Base-by-base conservation (phyloP, 306 rosid species). In the Cercis canadensis region DNA sequence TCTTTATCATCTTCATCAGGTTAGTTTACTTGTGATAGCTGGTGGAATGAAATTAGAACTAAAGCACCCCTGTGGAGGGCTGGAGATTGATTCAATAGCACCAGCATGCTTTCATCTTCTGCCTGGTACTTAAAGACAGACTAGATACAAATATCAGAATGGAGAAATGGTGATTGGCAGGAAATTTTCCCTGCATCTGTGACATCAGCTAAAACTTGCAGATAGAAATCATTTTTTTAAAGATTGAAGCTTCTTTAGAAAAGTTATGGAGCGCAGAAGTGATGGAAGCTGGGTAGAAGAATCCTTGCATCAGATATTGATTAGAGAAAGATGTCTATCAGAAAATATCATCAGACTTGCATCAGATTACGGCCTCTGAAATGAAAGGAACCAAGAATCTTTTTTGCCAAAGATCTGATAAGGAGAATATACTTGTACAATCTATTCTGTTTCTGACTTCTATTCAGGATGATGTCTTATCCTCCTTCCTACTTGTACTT, bases 121-220 rank as follows among this genome's bases (percentile, higher is more conserved):
- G 50, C 11, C 49, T 24, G 41, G 54, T 16, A 67, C 55, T 24
- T 40, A 46, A 53, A 60, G 46, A 59, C 51, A 32, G 41, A 47
- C 50, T 40, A 67, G 61, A 58, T 39, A 57, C 44, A 76, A 72
- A 53, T 58, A 66, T 56, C 55, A 50, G 67, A 62, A 62, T 19
- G 39, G 50, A 59, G n/a, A n/a, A n/a, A n/a, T n/a, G 49, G 50
- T 43, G 19, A 61, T 44, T 72, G 39, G 12, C 67, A 2, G 14
- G 15, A 44, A 60, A 66, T 34, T 60, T 39, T 57, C 65, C 18
- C 15, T 0, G 57, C 37, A 67, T 34, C 59, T 71, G 51, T 44
- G 41, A 54, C 58, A 59, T 8, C 31, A 45, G 13, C 15, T 47
- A 64, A 70, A 56, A 50, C 13, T 43, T 65, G 65, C 65, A 41